phyloP scores from a whole-genome alignment of 75 land plant species.

The Isoetes taiwanensis region DNA sequence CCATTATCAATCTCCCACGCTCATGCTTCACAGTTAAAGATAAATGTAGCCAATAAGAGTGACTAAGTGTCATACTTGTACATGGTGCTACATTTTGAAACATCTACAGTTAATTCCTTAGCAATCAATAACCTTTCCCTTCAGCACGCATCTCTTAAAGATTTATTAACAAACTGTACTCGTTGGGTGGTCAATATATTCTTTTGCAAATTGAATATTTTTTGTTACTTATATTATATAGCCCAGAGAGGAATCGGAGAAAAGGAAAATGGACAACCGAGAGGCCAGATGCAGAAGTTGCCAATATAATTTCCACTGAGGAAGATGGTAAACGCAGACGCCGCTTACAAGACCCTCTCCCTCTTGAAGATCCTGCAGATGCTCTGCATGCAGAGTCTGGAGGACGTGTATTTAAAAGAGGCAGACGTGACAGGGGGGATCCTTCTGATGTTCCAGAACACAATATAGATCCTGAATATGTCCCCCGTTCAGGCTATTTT shows the following conservation, averaged over 20 bases:
- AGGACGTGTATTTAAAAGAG: slow-evolving; percentile 9
- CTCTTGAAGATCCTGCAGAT: slow-evolving; percentile 20
- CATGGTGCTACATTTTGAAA: too few relatives aligned
- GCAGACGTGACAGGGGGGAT: too few relatives aligned
- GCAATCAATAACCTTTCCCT: too few relatives aligned
- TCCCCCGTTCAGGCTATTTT: slow-evolving; percentile 24
- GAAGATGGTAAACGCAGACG: slow-evolving; percentile 23
- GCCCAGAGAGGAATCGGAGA: slow-evolving; percentile 46
- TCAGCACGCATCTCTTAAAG: too few relatives aligned
- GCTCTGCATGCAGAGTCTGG: neutral
- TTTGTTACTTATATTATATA: slow-evolving; percentile 7
- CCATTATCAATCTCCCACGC: too few relatives aligned
- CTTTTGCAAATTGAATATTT: too few relatives aligned
- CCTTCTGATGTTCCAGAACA: slow-evolving; percentile 10
- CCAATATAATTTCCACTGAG: slow-evolving; percentile 5
- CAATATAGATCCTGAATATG: slow-evolving; percentile 20
- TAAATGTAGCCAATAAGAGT: too few relatives aligned
- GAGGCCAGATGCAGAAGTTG: slow-evolving; percentile 12
- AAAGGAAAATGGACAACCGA: slow-evolving; percentile 36
- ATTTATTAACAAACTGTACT: too few relatives aligned
- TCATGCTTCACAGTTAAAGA: too few relatives aligned
- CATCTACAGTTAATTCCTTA: too few relatives aligned
- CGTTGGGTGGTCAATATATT: too few relatives aligned
- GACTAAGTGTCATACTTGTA: too few relatives aligned
- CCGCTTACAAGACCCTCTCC: slow-evolving; percentile 30